phyloP scores from a whole-genome alignment of 2,329 filamentous ascomycete genomes.

The Scolecobasidium constrictum region DNA sequence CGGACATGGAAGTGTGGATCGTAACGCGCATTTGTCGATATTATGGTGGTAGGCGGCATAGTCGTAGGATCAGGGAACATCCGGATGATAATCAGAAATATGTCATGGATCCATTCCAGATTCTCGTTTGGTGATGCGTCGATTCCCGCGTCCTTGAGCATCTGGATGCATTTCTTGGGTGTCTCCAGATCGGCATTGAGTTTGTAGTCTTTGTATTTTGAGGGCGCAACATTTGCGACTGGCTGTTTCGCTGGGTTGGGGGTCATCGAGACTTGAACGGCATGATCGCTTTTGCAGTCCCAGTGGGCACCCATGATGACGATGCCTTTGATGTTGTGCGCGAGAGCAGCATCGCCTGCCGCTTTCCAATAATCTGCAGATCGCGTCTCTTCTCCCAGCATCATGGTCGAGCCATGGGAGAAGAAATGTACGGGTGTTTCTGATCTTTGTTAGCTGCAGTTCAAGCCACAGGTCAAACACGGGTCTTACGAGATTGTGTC shows the following conservation, averaged over 20 bases:
- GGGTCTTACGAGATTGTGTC: background rate
- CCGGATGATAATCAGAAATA: constrained; percentile 55
- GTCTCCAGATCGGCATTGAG: constrained; percentile 49
- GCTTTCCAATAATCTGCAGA: constrained; percentile 57
- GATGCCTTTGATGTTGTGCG: constrained; percentile 48
- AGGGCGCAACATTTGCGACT: constrained; percentile 55
- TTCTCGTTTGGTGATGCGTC: constrained; percentile 39
- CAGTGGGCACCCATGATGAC: constrained; percentile 63
- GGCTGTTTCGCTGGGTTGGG: constrained; percentile 50
- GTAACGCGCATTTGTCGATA: constrained; percentile 44
- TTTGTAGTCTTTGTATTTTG: constrained; percentile 52
- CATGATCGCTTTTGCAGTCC: constrained; percentile 43
- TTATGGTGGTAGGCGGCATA: constrained; percentile 55
- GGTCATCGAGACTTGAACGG: constrained; percentile 51
- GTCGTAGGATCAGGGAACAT: constrained; percentile 49
- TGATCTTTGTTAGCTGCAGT: too few species aligned
- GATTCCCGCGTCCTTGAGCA: constrained; percentile 43
- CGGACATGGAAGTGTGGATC: constrained; percentile 47
- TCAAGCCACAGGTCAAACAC: background rate
- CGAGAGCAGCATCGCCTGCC: constrained; percentile 51
- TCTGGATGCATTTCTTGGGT: constrained; percentile 37
- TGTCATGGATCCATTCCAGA: constrained; percentile 66
- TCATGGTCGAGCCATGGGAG: constrained; percentile 62
- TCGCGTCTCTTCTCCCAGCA: constrained; percentile 53
- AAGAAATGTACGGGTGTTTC: constrained; percentile 53